Evolutionary conservation across 2,329 filamentous ascomycete species (phyloP).

Genomic region (Graphiopsis chlorocephala): DNA sequence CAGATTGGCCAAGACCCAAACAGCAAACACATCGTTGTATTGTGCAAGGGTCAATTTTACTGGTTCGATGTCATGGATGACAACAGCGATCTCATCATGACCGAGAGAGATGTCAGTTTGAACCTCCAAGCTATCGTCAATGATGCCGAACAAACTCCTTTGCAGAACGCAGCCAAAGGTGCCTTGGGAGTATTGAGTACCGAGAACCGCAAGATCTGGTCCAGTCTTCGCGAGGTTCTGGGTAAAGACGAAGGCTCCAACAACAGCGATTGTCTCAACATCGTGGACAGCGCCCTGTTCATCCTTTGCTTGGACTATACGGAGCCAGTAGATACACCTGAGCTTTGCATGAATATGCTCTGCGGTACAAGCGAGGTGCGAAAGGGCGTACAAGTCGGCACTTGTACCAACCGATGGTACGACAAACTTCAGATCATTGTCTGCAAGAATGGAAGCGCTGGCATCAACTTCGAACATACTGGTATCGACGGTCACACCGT

Average conservation of each 20-base stretch:
- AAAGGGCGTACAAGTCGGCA: slow-evolving; percentile 91
- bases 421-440: slow-evolving; percentile 99
- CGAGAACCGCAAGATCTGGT: slow-evolving; percentile 96
- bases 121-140: slow-evolving; percentile 91
- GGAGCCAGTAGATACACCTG: slow-evolving; percentile 74
- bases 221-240: slow-evolving; percentile 80
- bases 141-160: slow-evolving; percentile 83
- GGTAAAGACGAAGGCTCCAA: slow-evolving; percentile 84
- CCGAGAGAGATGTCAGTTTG: slow-evolving; percentile 84
- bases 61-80: slow-evolving; percentile 98
- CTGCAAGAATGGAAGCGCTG: slow-evolving; percentile 96
- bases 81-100: slow-evolving; percentile 95
- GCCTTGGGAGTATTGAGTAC: slow-evolving; percentile 91
- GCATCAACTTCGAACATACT: slow-evolving; percentile 99
- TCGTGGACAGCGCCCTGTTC: slow-evolving; percentile 92
- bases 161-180: slow-evolving; percentile 92
- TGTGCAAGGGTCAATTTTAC: slow-evolving; percentile 95
- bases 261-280: slow-evolving; percentile 92
- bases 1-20: slow-evolving; percentile 91
- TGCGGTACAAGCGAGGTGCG: slow-evolving; percentile 91
- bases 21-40: slow-evolving; percentile 89
- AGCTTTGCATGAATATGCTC: slow-evolving; percentile 97
- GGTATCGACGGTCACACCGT: slow-evolving; percentile 98
- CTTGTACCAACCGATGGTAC: slow-evolving; percentile 98
- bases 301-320: slow-evolving; percentile 90